Evolutionary conservation across 1,139 yeast genomes (phyloP).

Genomic region (Suhomyces atakaporum): DNA sequence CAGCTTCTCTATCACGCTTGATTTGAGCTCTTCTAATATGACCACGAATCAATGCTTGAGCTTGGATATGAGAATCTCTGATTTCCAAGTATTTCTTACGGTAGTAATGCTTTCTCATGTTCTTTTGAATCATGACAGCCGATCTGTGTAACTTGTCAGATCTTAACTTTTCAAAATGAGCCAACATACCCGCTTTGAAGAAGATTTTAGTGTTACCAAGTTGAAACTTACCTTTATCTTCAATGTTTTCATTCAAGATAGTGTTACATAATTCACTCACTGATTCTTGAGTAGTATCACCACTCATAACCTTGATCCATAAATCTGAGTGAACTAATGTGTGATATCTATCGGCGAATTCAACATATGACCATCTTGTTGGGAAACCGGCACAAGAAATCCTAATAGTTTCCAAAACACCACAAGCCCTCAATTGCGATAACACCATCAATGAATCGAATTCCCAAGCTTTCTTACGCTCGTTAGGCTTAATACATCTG

Average conservation of each 20-base stretch:
- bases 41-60: conserved; percentile 71
- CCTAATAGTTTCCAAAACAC: conserved; percentile 94
- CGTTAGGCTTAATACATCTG: conserved; percentile 97
- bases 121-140: conserved; percentile 85
- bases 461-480: conserved; percentile 91
- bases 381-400: conserved; percentile 99
- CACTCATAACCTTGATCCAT: conserved; percentile 65
- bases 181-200: conserved; percentile 95
- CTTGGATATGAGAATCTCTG: conserved; percentile 52
- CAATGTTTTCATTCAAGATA: conserved; percentile 64
- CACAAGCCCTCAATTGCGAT: conserved; percentile 95
- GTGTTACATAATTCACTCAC: conserved; percentile 66
- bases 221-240: conserved; percentile 72
- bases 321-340: conserved; percentile 71
- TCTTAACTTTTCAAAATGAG: conserved; percentile 84
- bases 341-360: conserved; percentile 88
- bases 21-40: conserved; percentile 57
- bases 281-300: conserved; percentile 55
- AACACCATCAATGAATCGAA: conserved; percentile 95
- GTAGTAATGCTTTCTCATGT: conserved; percentile 65
- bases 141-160: conserved; percentile 73
- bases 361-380: conserved; percentile 92
- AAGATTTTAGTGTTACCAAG: conserved; percentile 88
- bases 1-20: conserved; percentile 56
- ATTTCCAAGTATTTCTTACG: conserved; percentile 62